These are phyloP conservation scores for Fusarium albidum DNA, from an alignment of 2,329 filamentous ascomycete genomes.

Conservation along the genomic window DNA sequence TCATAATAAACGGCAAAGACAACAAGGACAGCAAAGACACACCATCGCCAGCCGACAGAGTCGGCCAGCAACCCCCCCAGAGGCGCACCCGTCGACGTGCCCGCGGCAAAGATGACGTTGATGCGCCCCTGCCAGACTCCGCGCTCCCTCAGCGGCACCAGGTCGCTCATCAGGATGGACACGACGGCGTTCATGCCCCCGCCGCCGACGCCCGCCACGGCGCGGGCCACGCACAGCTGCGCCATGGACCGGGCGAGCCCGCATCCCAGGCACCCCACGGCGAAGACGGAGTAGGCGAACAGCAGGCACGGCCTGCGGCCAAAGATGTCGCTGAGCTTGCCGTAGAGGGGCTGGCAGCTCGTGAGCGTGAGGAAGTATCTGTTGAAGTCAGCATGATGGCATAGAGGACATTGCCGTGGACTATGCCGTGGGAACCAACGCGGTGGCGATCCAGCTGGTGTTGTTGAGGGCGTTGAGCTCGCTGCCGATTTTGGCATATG, in stretches of 20 bases:
- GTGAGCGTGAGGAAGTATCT: constrained; percentile 78
- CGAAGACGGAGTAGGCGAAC: constrained; percentile 71
- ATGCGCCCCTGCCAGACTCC: constrained; percentile 78
- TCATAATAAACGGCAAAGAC: too few species aligned
- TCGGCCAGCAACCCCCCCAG: constrained; percentile 77
- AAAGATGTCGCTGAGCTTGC: constrained; percentile 75
- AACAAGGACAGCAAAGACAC: constrained; percentile 33
- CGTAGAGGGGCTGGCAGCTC: constrained; percentile 78
- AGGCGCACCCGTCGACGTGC: constrained; percentile 74
- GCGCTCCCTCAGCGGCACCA: constrained; percentile 73
- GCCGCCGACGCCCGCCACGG: constrained; percentile 65
- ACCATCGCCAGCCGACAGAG: constrained; percentile 79
- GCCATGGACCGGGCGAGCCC: constrained; percentile 69
- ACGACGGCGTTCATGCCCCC: constrained; percentile 77
- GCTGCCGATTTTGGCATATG: constrained; percentile 79
- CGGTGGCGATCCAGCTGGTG: constrained; percentile 76
- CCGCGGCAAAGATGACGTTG: constrained; percentile 75
- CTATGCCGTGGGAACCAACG: constrained; percentile 39
- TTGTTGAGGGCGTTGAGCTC: constrained; percentile 78
- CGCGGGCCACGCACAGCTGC: constrained; percentile 71
- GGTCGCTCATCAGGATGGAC: constrained; percentile 71
- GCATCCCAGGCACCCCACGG: constrained; percentile 69
- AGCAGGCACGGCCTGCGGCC: constrained; percentile 72
- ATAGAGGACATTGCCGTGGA: not conserved
- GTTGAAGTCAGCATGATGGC: constrained; percentile 6